These are phyloP conservation scores for Colletotrichum musae DNA, from an alignment of 2,329 filamentous ascomycete genomes.

Conservation along the genomic window DNA sequence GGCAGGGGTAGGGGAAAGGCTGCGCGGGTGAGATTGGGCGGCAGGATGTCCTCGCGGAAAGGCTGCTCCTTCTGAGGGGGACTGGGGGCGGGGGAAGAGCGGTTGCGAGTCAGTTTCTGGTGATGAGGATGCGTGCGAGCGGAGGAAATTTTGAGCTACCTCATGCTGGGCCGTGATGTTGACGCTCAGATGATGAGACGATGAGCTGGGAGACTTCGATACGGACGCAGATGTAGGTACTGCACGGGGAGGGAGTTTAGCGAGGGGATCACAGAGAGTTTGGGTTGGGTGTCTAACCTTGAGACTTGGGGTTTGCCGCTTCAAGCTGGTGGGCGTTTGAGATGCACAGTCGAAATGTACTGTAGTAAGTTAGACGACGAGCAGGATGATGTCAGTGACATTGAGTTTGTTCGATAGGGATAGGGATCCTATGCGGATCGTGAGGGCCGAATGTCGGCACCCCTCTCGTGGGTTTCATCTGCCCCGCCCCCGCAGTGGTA, in stretches of 20 bases:
- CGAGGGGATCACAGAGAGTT: background rate
- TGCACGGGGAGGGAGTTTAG: background rate
- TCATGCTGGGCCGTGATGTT: constrained; percentile 14
- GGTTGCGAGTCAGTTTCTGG: background rate
- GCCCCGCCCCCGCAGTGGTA: constrained; percentile 32
- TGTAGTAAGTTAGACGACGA: background rate
- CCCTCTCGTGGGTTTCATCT: constrained; percentile 5
- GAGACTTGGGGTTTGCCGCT: background rate
- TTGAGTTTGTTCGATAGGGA: constrained; percentile 10
- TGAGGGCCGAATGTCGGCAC: background rate
- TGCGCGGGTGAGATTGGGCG: constrained; percentile 57
- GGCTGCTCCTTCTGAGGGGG: constrained; percentile 7
- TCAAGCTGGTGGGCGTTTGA: background rate
- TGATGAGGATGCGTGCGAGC: background rate
- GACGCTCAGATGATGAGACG: background rate
- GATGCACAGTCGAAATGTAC: background rate
- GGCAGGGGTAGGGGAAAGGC: constrained; percentile 61
- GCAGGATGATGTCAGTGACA: constrained; percentile 7
- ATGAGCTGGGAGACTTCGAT: background rate
- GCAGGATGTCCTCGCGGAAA: constrained; percentile 32
- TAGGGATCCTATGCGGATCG: background rate
- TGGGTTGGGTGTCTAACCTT: background rate
- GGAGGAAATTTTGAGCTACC: constrained; percentile 20
- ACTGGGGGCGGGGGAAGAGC: background rate
- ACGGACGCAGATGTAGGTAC: too few relatives aligned